Percentiles rank a stretch among this genome's conserved stretches.
phyloP scores from a whole-genome alignment of 2,329 filamentous ascomycete genomes.

The Xylariaceae sp. region DNA sequence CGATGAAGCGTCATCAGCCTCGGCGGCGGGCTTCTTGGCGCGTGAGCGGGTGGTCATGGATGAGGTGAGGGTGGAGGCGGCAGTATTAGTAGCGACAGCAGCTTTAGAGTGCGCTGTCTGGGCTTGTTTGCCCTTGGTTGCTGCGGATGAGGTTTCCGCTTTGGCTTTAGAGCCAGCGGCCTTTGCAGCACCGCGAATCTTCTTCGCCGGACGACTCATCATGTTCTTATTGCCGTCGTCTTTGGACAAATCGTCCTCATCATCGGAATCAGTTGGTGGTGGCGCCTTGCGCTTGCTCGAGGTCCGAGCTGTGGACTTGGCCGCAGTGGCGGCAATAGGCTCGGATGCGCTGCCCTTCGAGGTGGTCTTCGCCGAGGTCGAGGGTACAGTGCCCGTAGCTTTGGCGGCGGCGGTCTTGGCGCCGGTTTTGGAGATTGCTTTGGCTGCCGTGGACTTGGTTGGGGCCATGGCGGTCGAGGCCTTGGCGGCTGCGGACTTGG shows the following conservation, averaged over 20 bases:
- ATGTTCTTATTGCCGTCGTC: constrained; percentile 23
- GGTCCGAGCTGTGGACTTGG: neutral
- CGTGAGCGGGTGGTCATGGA: constrained; percentile 11
- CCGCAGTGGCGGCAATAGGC: neutral
- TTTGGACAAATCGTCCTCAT: constrained; percentile 39
- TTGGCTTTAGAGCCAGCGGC: constrained; percentile 29
- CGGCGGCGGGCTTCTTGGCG: constrained; percentile 34
- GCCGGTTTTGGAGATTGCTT: constrained; percentile 32
- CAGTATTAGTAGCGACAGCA: neutral
- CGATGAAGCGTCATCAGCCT: constrained; percentile 20
- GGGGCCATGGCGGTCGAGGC: neutral
- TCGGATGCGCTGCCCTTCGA: constrained; percentile 17
- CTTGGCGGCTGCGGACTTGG: constrained; percentile 2
- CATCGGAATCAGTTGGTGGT: constrained; percentile 42
- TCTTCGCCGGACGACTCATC: constrained; percentile 34
- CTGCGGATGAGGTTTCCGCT: constrained; percentile 24
- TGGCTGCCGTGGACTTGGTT: constrained; percentile 11
- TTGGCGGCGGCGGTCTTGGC: constrained; percentile 30
- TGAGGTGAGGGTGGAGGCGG: constrained; percentile 14
- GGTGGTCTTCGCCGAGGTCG: neutral
- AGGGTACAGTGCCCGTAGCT: constrained; percentile 27
- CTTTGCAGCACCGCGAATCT: constrained; percentile 46
- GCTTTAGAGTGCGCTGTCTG: neutral
- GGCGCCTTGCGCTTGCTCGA: constrained; percentile 49
- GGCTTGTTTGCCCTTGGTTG: neutral